Conservation (phyloP, 1,284 basidiomycete genomes). For the Peniophora sp. region DNA sequence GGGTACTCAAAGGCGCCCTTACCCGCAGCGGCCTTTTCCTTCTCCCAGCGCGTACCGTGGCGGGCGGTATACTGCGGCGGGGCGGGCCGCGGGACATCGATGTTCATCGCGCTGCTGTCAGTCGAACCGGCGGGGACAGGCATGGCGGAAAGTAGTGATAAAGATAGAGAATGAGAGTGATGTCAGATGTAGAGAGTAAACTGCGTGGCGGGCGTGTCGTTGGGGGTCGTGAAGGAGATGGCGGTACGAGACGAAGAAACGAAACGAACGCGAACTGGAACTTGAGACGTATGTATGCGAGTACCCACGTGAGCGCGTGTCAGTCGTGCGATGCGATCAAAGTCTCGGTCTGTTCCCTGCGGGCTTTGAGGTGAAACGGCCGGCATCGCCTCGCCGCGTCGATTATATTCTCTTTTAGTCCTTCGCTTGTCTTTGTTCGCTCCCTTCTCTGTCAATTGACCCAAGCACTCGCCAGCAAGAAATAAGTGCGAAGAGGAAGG, state of each 20-base stretch:
- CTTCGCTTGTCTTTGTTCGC: neutral
- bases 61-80: conserved; percentile 61
- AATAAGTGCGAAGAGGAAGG: too few species aligned
- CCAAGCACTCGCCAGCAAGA: too few species aligned
- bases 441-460: neutral
- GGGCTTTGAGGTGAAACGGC: too few species aligned
- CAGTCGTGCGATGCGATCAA: neutral
- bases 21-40: conserved; percentile 71
- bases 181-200: neutral
- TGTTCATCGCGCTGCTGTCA: too few species aligned
- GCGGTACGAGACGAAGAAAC: neutral
- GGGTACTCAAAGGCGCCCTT: conserved; percentile 62
- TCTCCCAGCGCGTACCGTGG: conserved; percentile 74
- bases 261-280: neutral
- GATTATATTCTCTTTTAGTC: neutral
- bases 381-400: neutral
- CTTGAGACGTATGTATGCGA: neutral
- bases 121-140: too few species aligned
- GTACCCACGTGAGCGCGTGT: neutral
- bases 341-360: neutral
- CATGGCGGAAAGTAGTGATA: too few species aligned
- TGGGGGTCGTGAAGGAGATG: neutral
- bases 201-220: neutral
- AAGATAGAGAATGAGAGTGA: neutral
- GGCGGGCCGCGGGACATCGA: conserved; percentile 51